phyloP scores from a whole-genome alignment of 768 basidiomycete species.

The Tulasnella calospora region DNA sequence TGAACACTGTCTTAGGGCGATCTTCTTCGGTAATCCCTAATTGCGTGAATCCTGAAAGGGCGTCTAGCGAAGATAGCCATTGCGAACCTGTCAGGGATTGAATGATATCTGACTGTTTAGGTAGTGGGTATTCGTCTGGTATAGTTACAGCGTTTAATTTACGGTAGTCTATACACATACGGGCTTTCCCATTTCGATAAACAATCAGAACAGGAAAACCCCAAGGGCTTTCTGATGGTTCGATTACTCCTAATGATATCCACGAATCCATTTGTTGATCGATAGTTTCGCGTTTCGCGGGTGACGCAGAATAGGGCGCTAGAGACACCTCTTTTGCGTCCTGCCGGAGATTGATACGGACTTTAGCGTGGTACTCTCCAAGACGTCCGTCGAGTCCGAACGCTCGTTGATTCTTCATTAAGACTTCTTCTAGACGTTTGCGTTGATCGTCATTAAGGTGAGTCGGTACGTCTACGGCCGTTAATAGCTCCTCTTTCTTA shows the following conservation, averaged over 20 bases:
- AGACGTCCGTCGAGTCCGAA: slow-evolving; percentile 38
- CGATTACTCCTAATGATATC: slow-evolving; percentile 40
- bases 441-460: slow-evolving; percentile 29
- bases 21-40: slow-evolving; percentile 35
- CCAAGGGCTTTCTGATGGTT: slow-evolving; percentile 43
- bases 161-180: no score
- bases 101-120: no score
- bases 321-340: slow-evolving; percentile 31
- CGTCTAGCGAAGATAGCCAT: slow-evolving; percentile 40
- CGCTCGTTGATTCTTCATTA: slow-evolving; percentile 29
- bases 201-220: slow-evolving; percentile 37
- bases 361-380: slow-evolving; percentile 33
- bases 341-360: slow-evolving; percentile 33
- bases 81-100: no score
- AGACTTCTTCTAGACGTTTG: slow-evolving; percentile 29
- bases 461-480: slow-evolving; percentile 29
- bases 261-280: slow-evolving; percentile 37
- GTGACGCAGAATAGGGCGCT: slow-evolving; percentile 33
- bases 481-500: slow-evolving; percentile 26
- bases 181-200: slow-evolving; percentile 40
- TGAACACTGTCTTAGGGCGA: slow-evolving; percentile 39
- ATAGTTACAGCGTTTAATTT: no score
- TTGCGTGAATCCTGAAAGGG: slow-evolving; percentile 43
- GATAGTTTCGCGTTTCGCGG: slow-evolving; percentile 32
- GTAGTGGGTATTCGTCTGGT: no score